Base-by-base conservation (phyloP, 1,284 basidiomycete genomes). In the Kwoniella shivajii region DNA sequence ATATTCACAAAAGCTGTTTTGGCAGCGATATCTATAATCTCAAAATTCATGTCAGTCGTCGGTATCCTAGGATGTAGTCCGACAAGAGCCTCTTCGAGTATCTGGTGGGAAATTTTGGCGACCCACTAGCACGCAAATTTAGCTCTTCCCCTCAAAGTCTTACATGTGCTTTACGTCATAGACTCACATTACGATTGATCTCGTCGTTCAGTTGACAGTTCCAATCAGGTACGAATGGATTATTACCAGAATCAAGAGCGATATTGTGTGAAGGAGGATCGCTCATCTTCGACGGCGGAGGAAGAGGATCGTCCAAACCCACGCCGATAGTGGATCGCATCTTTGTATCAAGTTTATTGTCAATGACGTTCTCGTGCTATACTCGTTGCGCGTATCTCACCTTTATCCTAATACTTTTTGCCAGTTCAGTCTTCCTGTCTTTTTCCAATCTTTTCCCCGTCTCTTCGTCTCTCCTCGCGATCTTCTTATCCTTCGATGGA, bases 1-100 rank as follows among this genome's bases (percentile, higher is more conserved):
- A 76, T 73, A 59, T 78, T 78, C 29, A 60, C 43, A 44, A 77
- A 76, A 1, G 75, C 67, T 9, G 74, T 76, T 36, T 63, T 61
- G 6, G 70, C 66, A 0, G 71, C 65, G 30, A 42, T 44, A 16
- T 57, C 43, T 11, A 60, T 50, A 29, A 57, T 47, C 10, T 60
- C 50, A 7, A 33, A 22, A 3, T 9, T 33, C 10, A 60, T 47
- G 34, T 60, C 59, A 5, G n/a, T 9, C 5, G 22, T 26, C 2
- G 59, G 54, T 18, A 60, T 41, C 13, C 37, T 45, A 20, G 47
- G 50, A 53, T 60, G 26, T 42, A 48, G 38, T n/a, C 59, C 59
- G 4, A 33, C 38, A 7, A 37, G 18, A 34, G 37, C 36, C 36
- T 60, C 59, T 14, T 43, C 20, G 13, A 52, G 43, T 13, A 60